Evolutionary conservation across 495 filamentous ascomycete genomes (phyloP).

Genomic region (Terfezia claveryi): DNA sequence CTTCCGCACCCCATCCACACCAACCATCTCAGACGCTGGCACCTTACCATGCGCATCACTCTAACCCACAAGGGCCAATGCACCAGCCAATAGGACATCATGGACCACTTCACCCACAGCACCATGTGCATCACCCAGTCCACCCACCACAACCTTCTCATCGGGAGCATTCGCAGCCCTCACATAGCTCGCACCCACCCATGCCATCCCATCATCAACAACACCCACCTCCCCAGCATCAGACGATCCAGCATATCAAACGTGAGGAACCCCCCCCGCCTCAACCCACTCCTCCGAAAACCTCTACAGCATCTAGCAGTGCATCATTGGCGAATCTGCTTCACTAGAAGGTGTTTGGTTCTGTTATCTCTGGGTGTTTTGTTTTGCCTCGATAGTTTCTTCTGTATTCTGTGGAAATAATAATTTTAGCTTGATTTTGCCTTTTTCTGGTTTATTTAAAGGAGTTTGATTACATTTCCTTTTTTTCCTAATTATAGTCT

Average conservation of each 20-base stretch:
- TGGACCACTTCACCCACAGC: neutral
- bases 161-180: neutral
- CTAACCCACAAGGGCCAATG: neutral
- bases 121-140: neutral
- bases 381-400: slow-evolving; percentile 2
- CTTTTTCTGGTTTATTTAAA: neutral
- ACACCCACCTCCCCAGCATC: neutral
- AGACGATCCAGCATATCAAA: neutral
- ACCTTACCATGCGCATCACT: neutral
- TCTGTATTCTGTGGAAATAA: slow-evolving; percentile 10
- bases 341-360: slow-evolving; percentile 19
- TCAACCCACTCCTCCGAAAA: slow-evolving; percentile 1
- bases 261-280: neutral
- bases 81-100: neutral
- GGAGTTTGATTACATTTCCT: too few relatives aligned
- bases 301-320: slow-evolving; percentile 17
- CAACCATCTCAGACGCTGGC: neutral
- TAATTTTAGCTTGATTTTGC: neutral
- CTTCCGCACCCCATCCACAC: slow-evolving; percentile 4
- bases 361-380: slow-evolving; percentile 60
- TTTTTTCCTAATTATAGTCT: too few relatives aligned
- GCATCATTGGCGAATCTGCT: slow-evolving; percentile 19
- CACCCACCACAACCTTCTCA: neutral
- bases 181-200: neutral
- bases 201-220: neutral